phyloP scores from a whole-genome alignment of 495 filamentous ascomycete species.

The Astrothelium macrocarpum region DNA sequence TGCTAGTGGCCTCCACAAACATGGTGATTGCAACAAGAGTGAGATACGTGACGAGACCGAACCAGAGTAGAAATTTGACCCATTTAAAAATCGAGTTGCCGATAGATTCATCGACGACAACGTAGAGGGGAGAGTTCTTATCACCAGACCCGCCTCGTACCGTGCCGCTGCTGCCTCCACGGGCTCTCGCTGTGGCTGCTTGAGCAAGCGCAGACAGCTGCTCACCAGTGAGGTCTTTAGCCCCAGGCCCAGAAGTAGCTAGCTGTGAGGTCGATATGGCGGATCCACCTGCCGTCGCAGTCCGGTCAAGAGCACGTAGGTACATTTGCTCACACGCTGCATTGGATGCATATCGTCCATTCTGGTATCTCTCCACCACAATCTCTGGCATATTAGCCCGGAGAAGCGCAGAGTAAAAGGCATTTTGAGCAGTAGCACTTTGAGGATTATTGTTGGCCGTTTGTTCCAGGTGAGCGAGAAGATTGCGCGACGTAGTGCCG shows the following conservation, averaged over 20 bases:
- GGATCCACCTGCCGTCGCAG: conserved; percentile 38
- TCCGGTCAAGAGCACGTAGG: conserved; percentile 57
- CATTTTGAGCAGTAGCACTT: conserved; percentile 77
- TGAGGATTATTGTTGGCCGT: conserved; percentile 83
- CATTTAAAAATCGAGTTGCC: conserved; percentile 74
- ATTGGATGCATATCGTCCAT: conserved; percentile 73
- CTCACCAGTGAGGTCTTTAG: conserved; percentile 35
- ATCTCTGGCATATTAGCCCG: conserved; percentile 88
- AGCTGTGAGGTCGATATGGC: conserved; percentile 10
- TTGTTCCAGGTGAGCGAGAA: conserved; percentile 67
- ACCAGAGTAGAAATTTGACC: conserved; percentile 75
- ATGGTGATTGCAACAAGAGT: conserved; percentile 65
- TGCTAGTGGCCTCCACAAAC: conserved; percentile 64
- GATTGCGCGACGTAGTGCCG: conserved; percentile 45
- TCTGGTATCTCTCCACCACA: conserved; percentile 78
- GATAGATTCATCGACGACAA: conserved; percentile 88
- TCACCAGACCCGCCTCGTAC: conserved; percentile 51
- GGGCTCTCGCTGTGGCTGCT: conserved; percentile 67
- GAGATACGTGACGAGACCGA: conserved; percentile 65
- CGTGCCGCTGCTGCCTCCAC: conserved; percentile 56
- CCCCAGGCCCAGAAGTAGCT: conserved; percentile 6
- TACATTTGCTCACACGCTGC: conserved; percentile 62
- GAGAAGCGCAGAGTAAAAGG: conserved; percentile 86
- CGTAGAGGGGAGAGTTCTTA: conserved; percentile 75
- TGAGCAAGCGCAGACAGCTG: conserved; percentile 79